A percentile compares a stretch with the other conserved stretches of the same genome.
phyloP scores from a whole-genome alignment of 306 rosid genomes.

The Begonia loranthoides region DNA sequence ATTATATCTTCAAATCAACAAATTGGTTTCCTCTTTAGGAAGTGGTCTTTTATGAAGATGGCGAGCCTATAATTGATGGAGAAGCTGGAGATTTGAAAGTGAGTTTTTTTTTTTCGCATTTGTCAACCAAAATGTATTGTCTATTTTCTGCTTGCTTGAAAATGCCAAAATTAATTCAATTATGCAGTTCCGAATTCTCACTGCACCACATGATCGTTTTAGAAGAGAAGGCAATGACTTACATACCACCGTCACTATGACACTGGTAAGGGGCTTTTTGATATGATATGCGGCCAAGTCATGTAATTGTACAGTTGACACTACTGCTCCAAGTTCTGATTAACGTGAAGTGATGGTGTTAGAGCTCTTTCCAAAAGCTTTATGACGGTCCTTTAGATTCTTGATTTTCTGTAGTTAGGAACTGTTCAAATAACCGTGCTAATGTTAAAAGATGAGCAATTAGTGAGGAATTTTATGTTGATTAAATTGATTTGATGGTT shows the following conservation, averaged over 20 bases:
- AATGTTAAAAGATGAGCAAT: too few relatives aligned
- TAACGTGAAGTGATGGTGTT: too few relatives aligned
- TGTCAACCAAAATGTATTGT: too few relatives aligned
- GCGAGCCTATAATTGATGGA: conserved; percentile 89
- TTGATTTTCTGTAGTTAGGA: too few relatives aligned
- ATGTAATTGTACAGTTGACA: too few relatives aligned
- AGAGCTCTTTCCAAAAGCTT: too few relatives aligned
- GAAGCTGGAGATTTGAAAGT: conserved; percentile 95
- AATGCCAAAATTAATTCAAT: conserved; percentile 10
- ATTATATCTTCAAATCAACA: neutral
- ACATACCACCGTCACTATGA: conserved; percentile 74
- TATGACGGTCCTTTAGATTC: too few relatives aligned
- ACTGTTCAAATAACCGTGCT: too few relatives aligned
- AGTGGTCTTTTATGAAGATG: conserved; percentile 93
- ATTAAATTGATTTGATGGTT: too few relatives aligned
- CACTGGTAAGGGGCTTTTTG: conserved; percentile 46
- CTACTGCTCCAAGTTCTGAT: too few relatives aligned
- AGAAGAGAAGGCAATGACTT: conserved; percentile 82
- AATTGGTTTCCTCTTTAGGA: conserved; percentile 30
- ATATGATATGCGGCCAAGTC: too few relatives aligned
- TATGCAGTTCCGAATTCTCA: conserved; percentile 68
- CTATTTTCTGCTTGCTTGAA: neutral
- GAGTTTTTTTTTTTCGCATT: conserved; percentile 10
- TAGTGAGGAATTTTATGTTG: too few relatives aligned
- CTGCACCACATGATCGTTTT: conserved; percentile 77